Evolutionary conservation across 208 protist genomes (phyloP), one percentile per base, ranked within the genome.

Genomic region (Leishmania tarentolae): DNA sequence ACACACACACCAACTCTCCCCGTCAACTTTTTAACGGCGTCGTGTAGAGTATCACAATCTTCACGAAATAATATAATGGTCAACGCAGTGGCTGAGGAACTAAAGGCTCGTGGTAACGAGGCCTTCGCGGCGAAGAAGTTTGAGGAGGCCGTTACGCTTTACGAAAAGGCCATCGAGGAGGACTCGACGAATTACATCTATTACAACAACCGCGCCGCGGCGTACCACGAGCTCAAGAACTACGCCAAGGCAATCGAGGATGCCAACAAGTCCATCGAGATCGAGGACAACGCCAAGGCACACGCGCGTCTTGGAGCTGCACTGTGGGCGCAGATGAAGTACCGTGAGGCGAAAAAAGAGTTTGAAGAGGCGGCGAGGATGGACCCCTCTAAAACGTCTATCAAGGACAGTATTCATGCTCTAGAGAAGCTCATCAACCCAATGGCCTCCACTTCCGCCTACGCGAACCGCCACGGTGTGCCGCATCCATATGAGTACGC

Each of bases 151-250:
- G 79, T 94, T 17, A 77, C 85, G 37, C 70, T 94, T 17, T 98
- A 98, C 81, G 86, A 93, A 56, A 83, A 95, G 81, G 95, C 93
- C 35, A 88, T 97, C 65, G 83, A 90, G 79, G 73, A 88, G 46
- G 92, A 97, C 74, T 86, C 92, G 66, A 65, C 86, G 6, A 97
- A 95, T 87, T 88, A 87, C 70, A 85, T 93, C 53, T 88, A 94
- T 74, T 91, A 92, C 85, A 97, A 96, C 86, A 99, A 99, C 87
- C 86, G 90, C 63, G 90, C 97, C n/a, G 93, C 95, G 5, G 92
- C 91, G 44, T 89, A 92, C 76, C 88, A 92, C 46, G 88, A 91
- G 83, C 75, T 97, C 69, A 89, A 91, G 68, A 84, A 93, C 53
- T 97, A 95, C 85, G 81, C 94, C 37, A 88, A 90, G 24, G 93